Evolutionary conservation across 345 rosid genomes (phyloP), one percentile per base, ranked within the genome.

Genomic region (Physaria fendleri): DNA sequence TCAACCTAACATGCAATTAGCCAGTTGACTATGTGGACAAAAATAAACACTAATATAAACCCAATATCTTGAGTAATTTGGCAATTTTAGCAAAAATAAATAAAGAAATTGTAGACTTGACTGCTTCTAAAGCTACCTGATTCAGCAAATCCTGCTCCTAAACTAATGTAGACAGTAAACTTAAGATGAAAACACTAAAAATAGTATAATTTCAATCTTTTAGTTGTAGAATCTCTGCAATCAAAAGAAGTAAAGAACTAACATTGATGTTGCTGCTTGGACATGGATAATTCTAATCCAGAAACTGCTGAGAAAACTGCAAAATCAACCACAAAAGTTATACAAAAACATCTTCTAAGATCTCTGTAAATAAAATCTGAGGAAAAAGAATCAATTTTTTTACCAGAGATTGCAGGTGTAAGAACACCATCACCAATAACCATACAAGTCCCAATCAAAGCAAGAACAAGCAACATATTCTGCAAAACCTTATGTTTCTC

Each of bases 361-460:
- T 66, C 27, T 37, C 10, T 1, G 61, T 23, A 30, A 57, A 46
- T 8, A 20, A 21, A 57, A 68, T 44, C 39, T 5, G 15, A 44
- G 2, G 5, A 41, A 21, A 23, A 27, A 33, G 37, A 48, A 53
- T 10, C 25, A 54, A 18, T 6, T 20, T 8, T 24, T 15, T 14
- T 77, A 88, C 96, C 96, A 46, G 96, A 88, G 72, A 88, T 74
- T 41, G 96, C 88, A 5, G 96, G 96, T 16, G 96, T 88, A 6
- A 88, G 80, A 49, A 88, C 88, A n/a, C 96, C 96, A 76, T 88
- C 96, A 27, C 96, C 96, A 64, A 85, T 85, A 59, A 88, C 94
- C 96, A 88, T 88, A 73, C 94, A 88, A 56, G 96, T 82, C 46
- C 96, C 96, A 64, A 88, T 80, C 76, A 88, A 56, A 69, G 93